A percentile compares a stretch with the other conserved stretches of the same genome.
Conservation (phyloP, 768 basidiomycete species). For the Kwoniella botswanensis region DNA sequence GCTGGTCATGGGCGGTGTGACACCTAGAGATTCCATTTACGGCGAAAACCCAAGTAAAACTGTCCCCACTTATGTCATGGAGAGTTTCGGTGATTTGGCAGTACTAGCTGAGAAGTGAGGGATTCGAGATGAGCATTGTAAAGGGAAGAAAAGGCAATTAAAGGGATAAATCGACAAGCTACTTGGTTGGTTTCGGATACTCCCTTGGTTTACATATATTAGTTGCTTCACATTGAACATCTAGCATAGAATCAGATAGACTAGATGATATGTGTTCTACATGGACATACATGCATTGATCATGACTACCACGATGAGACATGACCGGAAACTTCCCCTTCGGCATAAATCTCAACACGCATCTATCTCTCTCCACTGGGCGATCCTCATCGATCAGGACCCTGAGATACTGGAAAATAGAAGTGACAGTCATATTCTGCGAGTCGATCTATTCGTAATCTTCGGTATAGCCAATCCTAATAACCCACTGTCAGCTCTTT, state of each 20-base stretch:
- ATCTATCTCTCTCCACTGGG: too few species aligned
- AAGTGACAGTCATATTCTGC: too few species aligned
- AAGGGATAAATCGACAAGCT: too few species aligned
- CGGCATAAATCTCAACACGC: too few species aligned
- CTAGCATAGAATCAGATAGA: neutral
- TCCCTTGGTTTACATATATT: too few species aligned
- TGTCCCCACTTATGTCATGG: conserved; percentile 79
- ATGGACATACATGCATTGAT: conserved; percentile 9
- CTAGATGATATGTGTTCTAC: neutral
- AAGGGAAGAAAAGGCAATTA: too few species aligned
- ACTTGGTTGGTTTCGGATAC: too few species aligned
- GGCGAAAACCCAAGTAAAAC: conserved; percentile 72
- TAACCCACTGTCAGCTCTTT: too few species aligned
- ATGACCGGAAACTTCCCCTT: too few species aligned
- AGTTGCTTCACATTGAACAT: too few species aligned
- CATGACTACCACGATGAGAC: neutral
- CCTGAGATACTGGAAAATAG: too few species aligned
- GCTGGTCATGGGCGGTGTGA: conserved; percentile 75
- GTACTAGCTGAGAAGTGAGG: conserved; percentile 47
- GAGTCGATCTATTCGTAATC: conserved; percentile 21
- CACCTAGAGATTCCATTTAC: conserved; percentile 72
- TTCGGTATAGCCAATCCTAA: conserved; percentile 25
- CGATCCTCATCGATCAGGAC: too few species aligned
- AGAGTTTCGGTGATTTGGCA: conserved; percentile 78
- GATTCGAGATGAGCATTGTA: neutral